Conservation (phyloP, 805 yeast genomes). For the Wickerhamomyces canadensis region DNA sequence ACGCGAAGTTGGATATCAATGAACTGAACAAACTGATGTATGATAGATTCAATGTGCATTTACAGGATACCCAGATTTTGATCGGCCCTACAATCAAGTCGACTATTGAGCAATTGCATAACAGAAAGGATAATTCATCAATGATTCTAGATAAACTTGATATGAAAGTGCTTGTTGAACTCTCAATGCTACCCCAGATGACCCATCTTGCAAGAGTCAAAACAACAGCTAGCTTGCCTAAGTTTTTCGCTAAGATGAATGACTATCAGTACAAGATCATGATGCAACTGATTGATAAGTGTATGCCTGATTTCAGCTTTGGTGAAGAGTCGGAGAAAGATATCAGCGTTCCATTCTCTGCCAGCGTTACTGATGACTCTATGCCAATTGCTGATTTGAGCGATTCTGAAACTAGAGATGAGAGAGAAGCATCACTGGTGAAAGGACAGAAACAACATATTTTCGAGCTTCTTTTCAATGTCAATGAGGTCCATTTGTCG, state of each 20-base stretch:
- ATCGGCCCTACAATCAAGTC: constrained; percentile 79
- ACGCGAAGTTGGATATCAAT: constrained; percentile 42
- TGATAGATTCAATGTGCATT: constrained; percentile 71
- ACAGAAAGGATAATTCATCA: constrained; percentile 33
- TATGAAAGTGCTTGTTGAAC: constrained; percentile 66
- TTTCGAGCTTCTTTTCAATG: constrained; percentile 68
- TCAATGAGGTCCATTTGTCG: constrained; percentile 57
- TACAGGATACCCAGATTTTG: constrained; percentile 83
- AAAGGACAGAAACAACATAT: constrained; percentile 43
- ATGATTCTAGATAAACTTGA: constrained; percentile 72
- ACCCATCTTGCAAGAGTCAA: constrained; percentile 64
- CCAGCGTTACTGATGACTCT: constrained; percentile 2
- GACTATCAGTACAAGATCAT: constrained; percentile 88
- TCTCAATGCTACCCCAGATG: constrained; percentile 83
- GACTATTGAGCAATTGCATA: constrained; percentile 68
- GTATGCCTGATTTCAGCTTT: constrained; percentile 46
- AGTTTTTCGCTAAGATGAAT: constrained; percentile 63
- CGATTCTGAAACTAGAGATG: constrained; percentile 11
- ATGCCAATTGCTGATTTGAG: neutral
- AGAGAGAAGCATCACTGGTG: neutral
- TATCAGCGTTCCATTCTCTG: neutral
- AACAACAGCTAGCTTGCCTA: constrained; percentile 74
- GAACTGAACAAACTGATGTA: constrained; percentile 62
- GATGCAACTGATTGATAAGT: constrained; percentile 68
- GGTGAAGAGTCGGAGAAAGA: constrained; percentile 24